Percentiles rank a stretch among this genome's conserved stretches.
Evolutionary conservation across 495 filamentous ascomycete genomes (phyloP).

Genomic region (Aspergillus leporis): DNA sequence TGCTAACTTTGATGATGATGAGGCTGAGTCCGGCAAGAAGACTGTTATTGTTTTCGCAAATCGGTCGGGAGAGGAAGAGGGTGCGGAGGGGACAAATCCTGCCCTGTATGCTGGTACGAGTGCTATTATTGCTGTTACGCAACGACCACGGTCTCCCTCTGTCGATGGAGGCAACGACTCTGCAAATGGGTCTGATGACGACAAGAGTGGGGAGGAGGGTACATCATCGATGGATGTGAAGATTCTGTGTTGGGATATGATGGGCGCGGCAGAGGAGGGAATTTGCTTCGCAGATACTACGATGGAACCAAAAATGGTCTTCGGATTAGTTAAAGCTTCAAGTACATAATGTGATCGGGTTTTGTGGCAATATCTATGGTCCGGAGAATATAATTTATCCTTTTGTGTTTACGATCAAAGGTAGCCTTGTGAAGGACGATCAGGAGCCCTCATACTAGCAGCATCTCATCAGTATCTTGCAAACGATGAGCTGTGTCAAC

Average conservation of each 20-base stretch:
- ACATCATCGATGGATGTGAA: conserved; percentile 36
- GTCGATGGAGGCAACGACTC: conserved; percentile 41
- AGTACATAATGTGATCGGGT: background rate
- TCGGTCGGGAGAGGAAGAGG: conserved; percentile 70
- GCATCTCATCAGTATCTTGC: background rate
- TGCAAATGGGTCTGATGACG: conserved; percentile 18
- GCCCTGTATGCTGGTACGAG: conserved; percentile 81
- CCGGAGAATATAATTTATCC: background rate
- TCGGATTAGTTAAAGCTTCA: conserved; percentile 30
- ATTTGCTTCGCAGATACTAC: conserved; percentile 52
- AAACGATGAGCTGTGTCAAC: too few relatives aligned
- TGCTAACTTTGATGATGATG: conserved; percentile 25
- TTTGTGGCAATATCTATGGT: background rate
- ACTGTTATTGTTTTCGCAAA: conserved; percentile 84
- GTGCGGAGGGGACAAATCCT: conserved; percentile 41
- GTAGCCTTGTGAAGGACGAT: background rate
- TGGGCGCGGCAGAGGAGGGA: conserved; percentile 47
- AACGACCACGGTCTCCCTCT: conserved; percentile 20
- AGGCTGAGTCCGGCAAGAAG: conserved; percentile 40
- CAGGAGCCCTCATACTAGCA: background rate
- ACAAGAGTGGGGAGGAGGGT: conserved; percentile 15
- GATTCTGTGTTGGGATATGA: conserved; percentile 48
- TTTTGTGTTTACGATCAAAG: background rate
- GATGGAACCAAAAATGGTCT: conserved; percentile 43
- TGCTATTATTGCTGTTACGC: conserved; percentile 71